Percentiles rank a stretch among this genome's conserved stretches.
These are phyloP conservation scores for Juglanconis oblonga DNA, from an alignment of 2,329 filamentous ascomycete genomes.

Conservation along the genomic window DNA sequence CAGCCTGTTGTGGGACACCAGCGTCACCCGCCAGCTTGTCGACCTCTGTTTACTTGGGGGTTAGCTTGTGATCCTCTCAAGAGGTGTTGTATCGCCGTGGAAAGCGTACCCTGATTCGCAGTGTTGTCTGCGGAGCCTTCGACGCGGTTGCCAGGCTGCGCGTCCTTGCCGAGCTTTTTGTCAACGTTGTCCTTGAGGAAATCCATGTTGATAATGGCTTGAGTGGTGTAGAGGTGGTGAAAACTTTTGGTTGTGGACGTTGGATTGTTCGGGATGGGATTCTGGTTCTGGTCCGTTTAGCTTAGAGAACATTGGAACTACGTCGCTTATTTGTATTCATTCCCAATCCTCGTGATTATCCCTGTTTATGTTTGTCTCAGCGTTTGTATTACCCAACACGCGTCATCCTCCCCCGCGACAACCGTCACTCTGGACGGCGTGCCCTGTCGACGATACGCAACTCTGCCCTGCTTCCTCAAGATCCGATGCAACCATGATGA, in stretches of 20 bases:
- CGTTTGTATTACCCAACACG: neutral
- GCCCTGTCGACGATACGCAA: neutral
- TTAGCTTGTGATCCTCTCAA: neutral
- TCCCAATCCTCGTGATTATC: neutral
- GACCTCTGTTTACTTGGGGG: conserved; percentile 8
- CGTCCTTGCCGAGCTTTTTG: conserved; percentile 18
- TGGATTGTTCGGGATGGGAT: neutral
- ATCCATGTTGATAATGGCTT: conserved; percentile 4
- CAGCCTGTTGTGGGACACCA: conserved; percentile 17
- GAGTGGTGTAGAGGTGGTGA: neutral
- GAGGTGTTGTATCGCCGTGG: neutral
- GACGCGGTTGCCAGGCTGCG: conserved; percentile 20
- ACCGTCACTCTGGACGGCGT: neutral
- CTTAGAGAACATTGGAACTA: neutral
- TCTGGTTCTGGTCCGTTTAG: neutral
- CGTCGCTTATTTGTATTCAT: neutral
- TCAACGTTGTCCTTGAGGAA: conserved; percentile 13
- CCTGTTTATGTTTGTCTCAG: no score
- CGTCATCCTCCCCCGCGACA: neutral
- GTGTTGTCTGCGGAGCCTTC: conserved; percentile 20
- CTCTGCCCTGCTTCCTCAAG: neutral
- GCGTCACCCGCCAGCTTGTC: conserved; percentile 16
- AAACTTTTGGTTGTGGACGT: neutral
- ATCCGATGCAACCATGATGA: no score
- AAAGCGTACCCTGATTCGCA: conserved; percentile 17